A percentile compares a stretch with the other conserved stretches of the same genome.
phyloP scores from a whole-genome alignment of 495 filamentous ascomycete species.

The Amniculicola lignicola region DNA sequence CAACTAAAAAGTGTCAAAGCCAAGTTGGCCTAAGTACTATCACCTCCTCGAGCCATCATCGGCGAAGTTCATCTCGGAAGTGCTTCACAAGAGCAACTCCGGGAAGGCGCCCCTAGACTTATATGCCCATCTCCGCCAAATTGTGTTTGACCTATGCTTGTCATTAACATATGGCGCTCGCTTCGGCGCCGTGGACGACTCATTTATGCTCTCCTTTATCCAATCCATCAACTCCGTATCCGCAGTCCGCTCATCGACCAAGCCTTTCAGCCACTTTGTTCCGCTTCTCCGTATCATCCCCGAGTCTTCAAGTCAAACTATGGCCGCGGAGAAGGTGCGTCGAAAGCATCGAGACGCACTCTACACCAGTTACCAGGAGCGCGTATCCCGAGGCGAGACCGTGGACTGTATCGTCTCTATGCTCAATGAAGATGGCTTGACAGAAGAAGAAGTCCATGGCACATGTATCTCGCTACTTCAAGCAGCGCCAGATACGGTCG shows the following conservation, averaged over 20 bases:
- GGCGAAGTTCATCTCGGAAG: background rate
- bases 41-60: slow-evolving; percentile 2
- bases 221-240: background rate
- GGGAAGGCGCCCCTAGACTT: background rate
- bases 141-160: background rate
- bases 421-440: background rate
- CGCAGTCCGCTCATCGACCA: background rate
- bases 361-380: background rate
- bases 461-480: slow-evolving; percentile 1
- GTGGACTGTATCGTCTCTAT: background rate
- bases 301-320: background rate
- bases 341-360: background rate
- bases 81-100: background rate
- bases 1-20: background rate
- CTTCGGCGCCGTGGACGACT: background rate
- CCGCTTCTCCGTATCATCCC: background rate
- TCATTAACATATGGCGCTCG: background rate
- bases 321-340: background rate
- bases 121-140: background rate
- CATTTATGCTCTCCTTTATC: background rate
- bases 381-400: background rate
- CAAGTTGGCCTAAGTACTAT: slow-evolving; percentile 1
- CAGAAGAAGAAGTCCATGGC: background rate
- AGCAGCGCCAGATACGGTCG: background rate
- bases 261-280: background rate